These are phyloP conservation scores for Pythium dissimile DNA, from an alignment of 352 stramenopile species.

Conservation along the genomic window DNA sequence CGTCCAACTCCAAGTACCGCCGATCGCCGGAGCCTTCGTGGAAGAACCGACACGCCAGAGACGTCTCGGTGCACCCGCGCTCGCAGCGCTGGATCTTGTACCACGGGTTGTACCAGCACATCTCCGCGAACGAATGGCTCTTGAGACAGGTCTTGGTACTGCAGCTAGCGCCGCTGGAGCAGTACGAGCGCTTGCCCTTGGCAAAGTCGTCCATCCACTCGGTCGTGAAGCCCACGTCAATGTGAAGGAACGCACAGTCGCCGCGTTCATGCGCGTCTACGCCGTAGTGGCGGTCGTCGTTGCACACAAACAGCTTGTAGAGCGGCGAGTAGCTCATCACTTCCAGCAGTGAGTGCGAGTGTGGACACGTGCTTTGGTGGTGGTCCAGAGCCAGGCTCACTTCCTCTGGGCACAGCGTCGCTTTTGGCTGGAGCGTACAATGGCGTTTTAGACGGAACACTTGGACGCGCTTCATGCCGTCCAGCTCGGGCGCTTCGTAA, in stretches of 20 bases:
- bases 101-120: constrained; percentile 9
- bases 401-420: background rate
- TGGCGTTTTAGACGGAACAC: constrained; percentile 5
- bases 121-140: constrained; percentile 5
- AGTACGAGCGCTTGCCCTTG: constrained; percentile 3
- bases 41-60: background rate
- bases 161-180: background rate
- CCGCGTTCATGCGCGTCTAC: background rate
- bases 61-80: constrained; percentile 2
- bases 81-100: constrained; percentile 7
- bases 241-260: constrained; percentile 1
- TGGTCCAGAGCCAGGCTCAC: background rate
- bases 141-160: constrained; percentile 1
- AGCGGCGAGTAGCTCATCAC: constrained; percentile 6
- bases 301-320: constrained; percentile 6
- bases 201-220: constrained; percentile 11
- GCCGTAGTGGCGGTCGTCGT: background rate
- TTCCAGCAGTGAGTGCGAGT: constrained; percentile 1
- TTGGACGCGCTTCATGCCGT: constrained; percentile 12
- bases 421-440: constrained; percentile 1
- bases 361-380: background rate
- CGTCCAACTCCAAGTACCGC: constrained; percentile 8
- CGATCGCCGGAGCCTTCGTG: constrained; percentile 8
- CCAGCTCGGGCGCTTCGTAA: constrained; percentile 1
- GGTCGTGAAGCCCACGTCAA: constrained; percentile 1